Evolutionary conservation across 2,329 filamentous ascomycete genomes (phyloP), one percentile per base, ranked within the genome.

Genomic region (Nannizzia gypsea): DNA sequence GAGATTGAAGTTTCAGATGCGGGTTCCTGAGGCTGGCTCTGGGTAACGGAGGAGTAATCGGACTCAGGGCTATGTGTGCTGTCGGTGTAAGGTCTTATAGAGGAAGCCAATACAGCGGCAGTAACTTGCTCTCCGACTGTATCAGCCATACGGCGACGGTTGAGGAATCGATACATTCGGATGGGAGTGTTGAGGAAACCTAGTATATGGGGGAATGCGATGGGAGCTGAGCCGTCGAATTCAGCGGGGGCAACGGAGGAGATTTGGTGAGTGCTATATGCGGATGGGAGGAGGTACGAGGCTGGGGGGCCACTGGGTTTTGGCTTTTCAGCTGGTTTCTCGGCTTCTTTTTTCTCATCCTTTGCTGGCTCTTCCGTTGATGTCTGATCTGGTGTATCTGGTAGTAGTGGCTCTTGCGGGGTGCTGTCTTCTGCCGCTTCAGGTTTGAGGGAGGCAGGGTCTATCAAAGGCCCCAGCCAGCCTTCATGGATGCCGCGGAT

Each of bases 401-500:
- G 42, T 3, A 56, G 9, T 22, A 56, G 38, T 3, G 20, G 54
- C 6, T 56, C 54, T 31, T 56, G 15, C 6, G 17, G 5, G 20
- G 24, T 40, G 6, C 36, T 63, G n/a, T 63, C 57, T 20, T 56
- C 59, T 13, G 63, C 63, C 38, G 62, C 55, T 3, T 13, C 15
- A 1, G 26, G 57, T 2, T 69, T 59, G 24, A 26, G 69, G 65
- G 20, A 67, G 42, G 67, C 63, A 22, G 72, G 70, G 60, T 72
- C 71, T 50, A 87, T 83, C 48, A 95, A 76, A 6, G 93, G 90
- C 0, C 93, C 92, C 24, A 99, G 77, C 92, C 93, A 99, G 60
- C 93, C 93, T 74, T 99, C 93, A 71, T 99, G 93, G 65, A 97
- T 70, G 52, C 93, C 93, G 61, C 91, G 82, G 24, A 97, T 78